Evolutionary conservation across 192 early-diverging fungal genomes (phyloP), one percentile per base, ranked within the genome.

Genomic region (Coemansia sp.): DNA sequence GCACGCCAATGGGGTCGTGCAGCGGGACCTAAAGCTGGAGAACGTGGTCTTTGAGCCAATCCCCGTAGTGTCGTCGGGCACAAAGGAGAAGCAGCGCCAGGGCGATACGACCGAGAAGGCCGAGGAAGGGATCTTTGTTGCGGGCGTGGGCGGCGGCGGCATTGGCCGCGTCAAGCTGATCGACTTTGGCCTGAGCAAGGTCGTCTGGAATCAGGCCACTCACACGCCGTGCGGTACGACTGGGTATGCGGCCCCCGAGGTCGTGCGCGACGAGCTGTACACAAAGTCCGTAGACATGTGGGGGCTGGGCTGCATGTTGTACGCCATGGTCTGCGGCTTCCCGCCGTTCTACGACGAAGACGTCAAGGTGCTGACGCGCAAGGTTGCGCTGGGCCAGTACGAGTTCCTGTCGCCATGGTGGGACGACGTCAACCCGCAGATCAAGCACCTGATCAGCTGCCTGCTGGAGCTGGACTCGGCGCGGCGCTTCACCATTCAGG

Each of bases 1-100:
- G 28, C 92, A 96, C 53, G 82, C 84, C 30, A 83, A 87, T 44
- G 84, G 87, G 46, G 79, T 91, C n/a, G 81, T 88, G 26, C 89
- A 91, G 60, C 81, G 92, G 34, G 93, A 96, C 63, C 90, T 96
- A 51, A 96, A 96, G 76, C 86, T 86, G 11, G 93, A 96, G 56
- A 96, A 96, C 63, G 77, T 93, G 34, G 67, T 88, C 9, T 87
- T 88, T 60, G 79, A 82, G 39, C 77, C 82, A 16, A 87, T 86
- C 23, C 81, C 86, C 0, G 63, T 84, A 12, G 61, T 76, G 21
- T 77, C 81, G 7, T 76, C 77, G 5, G 58, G 60, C 2, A 51
- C 33, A 31, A 47, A 64, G 32, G 68, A 78, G 51, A 62, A 54
- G 56, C 46, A 64, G 47, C 56, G 67, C 10, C 79, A 76, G 32